Evolutionary conservation across 495 filamentous ascomycete species (phyloP).

Genomic region (Diplogelasinospora grovesii): DNA sequence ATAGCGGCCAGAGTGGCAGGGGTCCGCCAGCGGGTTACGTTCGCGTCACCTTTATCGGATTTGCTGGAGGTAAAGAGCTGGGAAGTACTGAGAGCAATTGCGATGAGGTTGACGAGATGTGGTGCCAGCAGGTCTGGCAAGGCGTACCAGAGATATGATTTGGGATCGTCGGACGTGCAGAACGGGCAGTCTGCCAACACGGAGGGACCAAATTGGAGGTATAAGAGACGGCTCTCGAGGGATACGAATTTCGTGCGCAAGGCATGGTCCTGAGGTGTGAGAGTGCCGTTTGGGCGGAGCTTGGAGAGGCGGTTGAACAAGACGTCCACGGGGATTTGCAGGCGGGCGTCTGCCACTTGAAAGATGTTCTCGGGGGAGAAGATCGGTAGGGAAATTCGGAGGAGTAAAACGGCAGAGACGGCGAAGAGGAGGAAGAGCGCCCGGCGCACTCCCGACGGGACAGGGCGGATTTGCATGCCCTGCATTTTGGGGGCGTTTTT

Average conservation of each 20-base stretch:
- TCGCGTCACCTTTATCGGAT: conserved; percentile 48
- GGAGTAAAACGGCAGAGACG: conserved; percentile 46
- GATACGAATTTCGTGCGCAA: conserved; percentile 62
- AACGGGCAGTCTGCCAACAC: conserved; percentile 68
- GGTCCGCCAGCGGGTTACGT: conserved; percentile 60
- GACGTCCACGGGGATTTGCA: conserved; percentile 77
- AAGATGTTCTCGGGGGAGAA: conserved; percentile 81
- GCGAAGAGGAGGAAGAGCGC: conserved; percentile 56
- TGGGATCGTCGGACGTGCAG: conserved; percentile 67
- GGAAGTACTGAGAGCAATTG: conserved; percentile 62
- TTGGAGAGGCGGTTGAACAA: conserved; percentile 72
- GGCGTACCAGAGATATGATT: conserved; percentile 73
- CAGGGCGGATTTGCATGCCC: conserved; percentile 53
- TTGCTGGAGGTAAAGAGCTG: conserved; percentile 45
- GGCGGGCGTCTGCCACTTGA: conserved; percentile 63
- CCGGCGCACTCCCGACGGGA: conserved; percentile 33
- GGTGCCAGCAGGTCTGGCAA: conserved; percentile 66
- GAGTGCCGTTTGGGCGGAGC: conserved; percentile 45
- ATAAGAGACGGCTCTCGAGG: conserved; percentile 67
- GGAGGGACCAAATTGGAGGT: conserved; percentile 73
- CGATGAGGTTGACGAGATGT: conserved; percentile 67
- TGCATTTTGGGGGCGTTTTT: conserved; percentile 40
- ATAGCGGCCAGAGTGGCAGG: conserved; percentile 57
- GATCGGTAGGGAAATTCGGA: conserved; percentile 57
- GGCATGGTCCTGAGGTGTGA: conserved; percentile 55